Evolutionary conservation across 2,329 filamentous ascomycete genomes (phyloP), one percentile per base, ranked within the genome.

Genomic region (Colletotrichum sp.): DNA sequence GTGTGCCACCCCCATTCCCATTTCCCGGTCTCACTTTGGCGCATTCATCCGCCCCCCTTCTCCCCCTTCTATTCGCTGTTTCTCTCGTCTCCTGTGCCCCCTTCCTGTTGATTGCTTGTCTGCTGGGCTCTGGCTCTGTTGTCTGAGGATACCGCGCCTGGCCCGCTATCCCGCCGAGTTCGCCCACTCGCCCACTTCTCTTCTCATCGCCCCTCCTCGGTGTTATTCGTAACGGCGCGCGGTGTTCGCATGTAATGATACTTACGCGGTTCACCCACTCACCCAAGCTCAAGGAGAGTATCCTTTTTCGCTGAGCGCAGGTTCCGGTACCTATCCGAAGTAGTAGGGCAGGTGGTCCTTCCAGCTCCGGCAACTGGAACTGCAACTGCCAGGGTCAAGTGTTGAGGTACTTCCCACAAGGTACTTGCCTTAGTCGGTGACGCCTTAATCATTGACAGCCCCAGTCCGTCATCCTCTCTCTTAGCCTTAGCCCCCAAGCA

Each of bases 401-500:
- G 57, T 63, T 70, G 57, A 26, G 68, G 39, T 70, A 70, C 68
- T 63, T 70, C 32, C 15, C 59, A 63, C 15, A 36, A 63, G 52
- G 70, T 69, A 76, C 69, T 72, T 67, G 55, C 69, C 55, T 59
- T 69, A 64, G 64, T 76, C 73, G 73, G 73, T 76, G 73, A 76
- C 73, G 73, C 73, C 73, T 76, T 76, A 76, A 76, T 76, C 70
- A 76, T 34, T 76, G 73, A 73, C 70, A 76, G 70, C 65, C 73
- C 73, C 73, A 72, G 65, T 69, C 70, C 70, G 72, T 75, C 73
- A 73, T 73, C 64, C 24, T 64, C 69, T 72, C 39, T 67, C n/a
- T 44, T 62, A 60, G 63, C 55, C 55, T 39, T 72, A 36, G 59
- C 64, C 70, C 70, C 64, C 66, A 64, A 57, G 26, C 65, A 26